A percentile compares a stretch with the other conserved stretches of the same genome.
Conservation (phyloP, 106 monocot species). For the Acorus gramineus region DNA sequence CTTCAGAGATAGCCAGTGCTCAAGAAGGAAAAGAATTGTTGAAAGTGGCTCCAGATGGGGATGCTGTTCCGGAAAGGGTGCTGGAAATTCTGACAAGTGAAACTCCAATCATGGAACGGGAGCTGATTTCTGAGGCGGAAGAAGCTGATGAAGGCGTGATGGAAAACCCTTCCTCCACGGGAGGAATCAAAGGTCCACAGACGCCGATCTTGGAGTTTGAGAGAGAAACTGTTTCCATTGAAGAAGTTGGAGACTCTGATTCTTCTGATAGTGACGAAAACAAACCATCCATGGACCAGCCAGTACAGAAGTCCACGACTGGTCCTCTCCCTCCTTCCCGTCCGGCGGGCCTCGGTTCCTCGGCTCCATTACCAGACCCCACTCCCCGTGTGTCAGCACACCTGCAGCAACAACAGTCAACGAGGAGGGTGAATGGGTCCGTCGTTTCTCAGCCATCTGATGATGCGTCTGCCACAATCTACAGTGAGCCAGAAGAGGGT, state of each 20-base stretch:
- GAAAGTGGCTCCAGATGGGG: too few species aligned
- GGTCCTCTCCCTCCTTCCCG: conserved; percentile 25
- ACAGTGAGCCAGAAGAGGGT: conserved; percentile 56
- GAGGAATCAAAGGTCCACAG: neutral
- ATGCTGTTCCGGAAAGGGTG: too few species aligned
- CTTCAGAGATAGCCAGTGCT: neutral
- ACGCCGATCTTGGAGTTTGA: neutral
- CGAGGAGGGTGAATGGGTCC: conserved; percentile 32
- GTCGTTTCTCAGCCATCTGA: conserved; percentile 22
- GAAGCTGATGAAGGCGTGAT: neutral
- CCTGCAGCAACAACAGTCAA: conserved; percentile 14
- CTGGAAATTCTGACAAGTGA: too few species aligned
- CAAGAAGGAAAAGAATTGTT: neutral
- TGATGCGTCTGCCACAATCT: conserved; percentile 5
- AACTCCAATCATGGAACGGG: too few species aligned
- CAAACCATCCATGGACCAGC: neutral
- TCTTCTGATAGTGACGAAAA: conserved; percentile 32
- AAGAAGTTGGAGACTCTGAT: conserved; percentile 25
- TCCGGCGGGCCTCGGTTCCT: conserved; percentile 87
- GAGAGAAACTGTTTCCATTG: conserved; percentile 18
- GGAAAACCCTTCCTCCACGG: neutral
- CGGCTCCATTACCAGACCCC: conserved; percentile 49
- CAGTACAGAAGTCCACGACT: conserved; percentile 4
- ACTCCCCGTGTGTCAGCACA: conserved; percentile 15
- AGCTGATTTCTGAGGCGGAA: neutral